Evolutionary conservation across 2,329 filamentous ascomycete genomes (phyloP).

Genomic region (Penicillium sp.): DNA sequence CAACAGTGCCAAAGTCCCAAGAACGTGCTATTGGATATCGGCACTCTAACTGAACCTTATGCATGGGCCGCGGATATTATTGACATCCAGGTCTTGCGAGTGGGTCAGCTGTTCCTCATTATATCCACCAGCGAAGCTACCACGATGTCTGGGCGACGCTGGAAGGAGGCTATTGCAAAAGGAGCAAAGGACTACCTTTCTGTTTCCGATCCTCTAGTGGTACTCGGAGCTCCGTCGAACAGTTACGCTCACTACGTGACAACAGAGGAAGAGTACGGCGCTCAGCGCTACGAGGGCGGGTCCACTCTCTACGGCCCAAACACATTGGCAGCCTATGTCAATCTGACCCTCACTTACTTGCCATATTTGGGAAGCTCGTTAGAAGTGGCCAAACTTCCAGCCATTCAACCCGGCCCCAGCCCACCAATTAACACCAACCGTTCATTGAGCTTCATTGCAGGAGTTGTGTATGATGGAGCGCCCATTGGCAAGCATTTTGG

Average conservation of each 20-base stretch:
- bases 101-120: conserved; percentile 75
- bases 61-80: conserved; percentile 86
- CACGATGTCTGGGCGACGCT: conserved; percentile 83
- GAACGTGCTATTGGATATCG: conserved; percentile 78
- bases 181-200: conserved; percentile 46
- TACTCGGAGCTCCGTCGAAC: conserved; percentile 81
- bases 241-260: conserved; percentile 77
- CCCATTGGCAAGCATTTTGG: conserved; percentile 63
- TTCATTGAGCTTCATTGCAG: conserved; percentile 71
- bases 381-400: conserved; percentile 32
- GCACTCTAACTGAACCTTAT: conserved; percentile 69
- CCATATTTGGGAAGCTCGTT: conserved; percentile 52
- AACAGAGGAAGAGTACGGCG: conserved; percentile 68
- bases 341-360: conserved; percentile 66
- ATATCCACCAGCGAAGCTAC: conserved; percentile 80
- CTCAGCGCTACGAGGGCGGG: conserved; percentile 91
- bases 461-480: conserved; percentile 64
- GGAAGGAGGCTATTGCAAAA: conserved; percentile 61
- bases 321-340: conserved; percentile 78
- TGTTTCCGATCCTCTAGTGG: conserved; percentile 57
- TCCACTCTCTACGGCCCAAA: conserved; percentile 79
- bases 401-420: conserved; percentile 46
- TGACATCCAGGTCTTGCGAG: conserved; percentile 74
- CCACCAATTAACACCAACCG: conserved; percentile 70
- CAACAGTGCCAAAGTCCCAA: conserved; percentile 69